Conservation (phyloP, 108 stramenopile species). For the Skeletonema tropicum region DNA sequence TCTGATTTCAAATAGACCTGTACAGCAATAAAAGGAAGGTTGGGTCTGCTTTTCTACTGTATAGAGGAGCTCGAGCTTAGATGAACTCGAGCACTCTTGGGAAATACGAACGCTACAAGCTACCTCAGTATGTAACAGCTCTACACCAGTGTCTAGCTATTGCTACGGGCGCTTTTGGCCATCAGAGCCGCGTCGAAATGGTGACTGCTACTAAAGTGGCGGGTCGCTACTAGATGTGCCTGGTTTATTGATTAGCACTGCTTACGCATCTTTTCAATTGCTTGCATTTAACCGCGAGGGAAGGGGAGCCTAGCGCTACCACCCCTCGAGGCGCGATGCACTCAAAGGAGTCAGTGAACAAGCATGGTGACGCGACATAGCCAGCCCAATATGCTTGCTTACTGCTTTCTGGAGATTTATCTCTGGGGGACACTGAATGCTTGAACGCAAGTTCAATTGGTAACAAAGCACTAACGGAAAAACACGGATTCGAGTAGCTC, state of each 20-base stretch:
- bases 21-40: too few relatives aligned
- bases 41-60: too few relatives aligned
- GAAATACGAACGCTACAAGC: too few relatives aligned
- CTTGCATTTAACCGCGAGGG: conserved; percentile 10
- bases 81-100: too few relatives aligned
- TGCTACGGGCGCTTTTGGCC: too few relatives aligned
- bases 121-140: too few relatives aligned
- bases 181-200: too few relatives aligned
- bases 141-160: too few relatives aligned
- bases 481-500: not conserved
- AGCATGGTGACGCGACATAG: not conserved
- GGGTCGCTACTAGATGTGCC: not conserved
- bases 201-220: not conserved
- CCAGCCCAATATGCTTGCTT: not conserved
- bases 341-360: not conserved
- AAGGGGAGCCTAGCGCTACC: not conserved
- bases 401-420: not conserved
- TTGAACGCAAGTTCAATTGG: not conserved
- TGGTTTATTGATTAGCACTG: conserved; percentile 23
- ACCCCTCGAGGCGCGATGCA: not conserved
- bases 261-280: conserved; percentile 20
- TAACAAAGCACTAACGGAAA: not conserved
- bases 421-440: too few relatives aligned
- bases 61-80: too few relatives aligned
- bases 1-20: too few relatives aligned